A percentile compares a stretch with the other conserved stretches of the same genome.
Evolutionary conservation across 2,329 filamentous ascomycete genomes (phyloP).

Genomic region (Diaporthe aspalathi): DNA sequence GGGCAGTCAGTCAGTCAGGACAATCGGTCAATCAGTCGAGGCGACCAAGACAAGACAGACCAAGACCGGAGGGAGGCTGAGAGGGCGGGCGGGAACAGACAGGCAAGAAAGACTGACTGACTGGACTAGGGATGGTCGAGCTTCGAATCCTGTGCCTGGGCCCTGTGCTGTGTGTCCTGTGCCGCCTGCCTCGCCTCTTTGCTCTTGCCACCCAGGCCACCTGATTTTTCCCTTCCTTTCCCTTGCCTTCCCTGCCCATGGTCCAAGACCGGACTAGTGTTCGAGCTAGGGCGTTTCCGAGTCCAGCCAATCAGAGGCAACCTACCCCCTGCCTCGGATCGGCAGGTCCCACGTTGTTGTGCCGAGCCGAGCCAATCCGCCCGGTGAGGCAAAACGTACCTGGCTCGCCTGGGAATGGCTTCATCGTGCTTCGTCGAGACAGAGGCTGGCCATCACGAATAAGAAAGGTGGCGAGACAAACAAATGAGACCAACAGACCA

Average conservation of each 20-base stretch:
- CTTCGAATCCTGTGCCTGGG: constrained; percentile 20
- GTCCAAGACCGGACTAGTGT: constrained; percentile 4
- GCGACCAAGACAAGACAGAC: background rate
- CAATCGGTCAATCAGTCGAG: background rate
- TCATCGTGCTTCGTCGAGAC: background rate
- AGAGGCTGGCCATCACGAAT: background rate
- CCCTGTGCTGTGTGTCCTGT: too few species aligned
- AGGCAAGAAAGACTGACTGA: background rate
- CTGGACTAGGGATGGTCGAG: background rate
- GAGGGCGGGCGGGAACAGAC: too few species aligned
- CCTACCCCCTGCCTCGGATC: background rate
- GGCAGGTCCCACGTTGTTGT: constrained; percentile 14
- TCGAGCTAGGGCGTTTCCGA: background rate
- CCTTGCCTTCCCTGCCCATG: background rate
- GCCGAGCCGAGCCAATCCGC: constrained; percentile 11
- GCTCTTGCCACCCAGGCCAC: background rate
- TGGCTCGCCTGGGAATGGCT: background rate
- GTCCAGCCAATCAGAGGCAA: background rate
- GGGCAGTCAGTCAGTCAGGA: background rate
- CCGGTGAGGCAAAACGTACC: background rate
- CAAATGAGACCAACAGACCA: constrained; percentile 6
- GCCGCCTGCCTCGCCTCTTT: constrained; percentile 16
- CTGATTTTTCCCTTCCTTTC: background rate
- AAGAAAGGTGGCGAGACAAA: too few species aligned
- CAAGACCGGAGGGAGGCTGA: constrained; percentile 3